Evolutionary conservation across 768 basidiomycete genomes (phyloP).

Genomic region (Termitomyces sp.): DNA sequence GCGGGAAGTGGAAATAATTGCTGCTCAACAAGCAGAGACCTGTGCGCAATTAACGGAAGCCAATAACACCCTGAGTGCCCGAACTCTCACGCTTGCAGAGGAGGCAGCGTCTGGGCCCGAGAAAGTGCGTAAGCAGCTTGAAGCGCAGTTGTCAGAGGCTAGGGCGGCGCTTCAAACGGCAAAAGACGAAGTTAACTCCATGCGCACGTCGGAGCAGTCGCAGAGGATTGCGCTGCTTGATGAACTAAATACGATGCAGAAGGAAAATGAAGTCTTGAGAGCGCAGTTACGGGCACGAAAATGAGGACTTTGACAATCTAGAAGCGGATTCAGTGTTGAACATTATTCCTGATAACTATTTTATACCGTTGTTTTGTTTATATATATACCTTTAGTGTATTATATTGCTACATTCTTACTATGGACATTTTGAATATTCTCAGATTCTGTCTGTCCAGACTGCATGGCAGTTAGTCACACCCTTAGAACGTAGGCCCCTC

Average conservation of each 20-base stretch:
- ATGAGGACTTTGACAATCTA: constrained; percentile 18
- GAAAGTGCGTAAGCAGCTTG: constrained; percentile 57
- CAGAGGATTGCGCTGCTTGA: constrained; percentile 84
- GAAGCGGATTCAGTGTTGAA: background rate
- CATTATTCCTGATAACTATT: background rate
- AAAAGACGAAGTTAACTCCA: constrained; percentile 62
- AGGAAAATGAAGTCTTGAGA: constrained; percentile 66
- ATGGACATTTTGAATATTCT: background rate
- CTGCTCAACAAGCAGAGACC: constrained; percentile 70
- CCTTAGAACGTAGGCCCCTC: too few relatives aligned
- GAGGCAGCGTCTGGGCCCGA: constrained; percentile 57
- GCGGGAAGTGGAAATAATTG: constrained; percentile 60
- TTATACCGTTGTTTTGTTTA: background rate
- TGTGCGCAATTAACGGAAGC: constrained; percentile 70
- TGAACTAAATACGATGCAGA: constrained; percentile 80
- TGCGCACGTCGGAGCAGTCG: constrained; percentile 67
- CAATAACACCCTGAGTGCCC: constrained; percentile 73
- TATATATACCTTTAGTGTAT: background rate
- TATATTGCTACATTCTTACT: background rate
- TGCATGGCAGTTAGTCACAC: background rate
- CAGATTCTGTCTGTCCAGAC: background rate
- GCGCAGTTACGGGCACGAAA: constrained; percentile 65
- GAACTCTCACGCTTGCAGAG: constrained; percentile 64
- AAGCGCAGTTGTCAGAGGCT: constrained; percentile 56
- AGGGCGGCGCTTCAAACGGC: constrained; percentile 59